Evolutionary conservation across 164 flowering plant genomes (phyloP).

Genomic region (Nelumbo lutea): DNA sequence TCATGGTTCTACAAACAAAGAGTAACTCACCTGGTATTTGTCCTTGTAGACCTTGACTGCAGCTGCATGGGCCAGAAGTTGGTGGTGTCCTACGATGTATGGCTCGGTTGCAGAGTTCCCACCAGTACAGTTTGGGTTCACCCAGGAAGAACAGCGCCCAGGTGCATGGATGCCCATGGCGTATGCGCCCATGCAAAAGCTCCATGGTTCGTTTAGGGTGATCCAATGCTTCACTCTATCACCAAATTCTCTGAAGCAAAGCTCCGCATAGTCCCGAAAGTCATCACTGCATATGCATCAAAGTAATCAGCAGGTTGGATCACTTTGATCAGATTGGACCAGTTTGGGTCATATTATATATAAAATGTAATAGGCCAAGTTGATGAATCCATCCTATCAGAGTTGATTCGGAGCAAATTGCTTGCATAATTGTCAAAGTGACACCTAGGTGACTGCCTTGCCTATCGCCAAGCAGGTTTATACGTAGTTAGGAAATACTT

Average conservation of each 20-base stretch:
- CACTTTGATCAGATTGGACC: too few species aligned
- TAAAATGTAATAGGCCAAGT: too few species aligned
- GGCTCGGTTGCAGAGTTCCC: constrained; percentile 47
- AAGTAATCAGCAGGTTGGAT: not conserved
- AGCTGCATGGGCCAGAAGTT: constrained; percentile 39
- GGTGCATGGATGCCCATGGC: constrained; percentile 33
- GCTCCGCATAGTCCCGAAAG: constrained; percentile 34
- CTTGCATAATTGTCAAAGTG: too few species aligned
- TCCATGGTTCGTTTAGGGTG: constrained; percentile 48
- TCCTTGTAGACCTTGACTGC: constrained; percentile 33
- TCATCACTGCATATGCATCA: constrained; percentile 20
- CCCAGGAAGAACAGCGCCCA: constrained; percentile 36
- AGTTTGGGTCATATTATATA: too few species aligned
- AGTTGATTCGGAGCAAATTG: too few species aligned
- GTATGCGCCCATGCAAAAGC: constrained; percentile 20
- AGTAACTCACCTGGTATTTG: constrained; percentile 32
- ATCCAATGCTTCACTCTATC: constrained; percentile 54
- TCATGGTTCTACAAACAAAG: too few species aligned
- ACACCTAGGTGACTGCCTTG: too few species aligned
- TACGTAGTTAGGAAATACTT: too few species aligned
- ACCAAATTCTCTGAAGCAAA: constrained; percentile 43
- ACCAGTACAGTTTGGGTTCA: constrained; percentile 13
- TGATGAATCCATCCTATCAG: too few species aligned
- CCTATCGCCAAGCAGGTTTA: too few species aligned
- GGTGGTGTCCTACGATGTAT: constrained; percentile 36